Conservation (phyloP, 768 basidiomycete genomes). For the Lentinula raphanica region DNA sequence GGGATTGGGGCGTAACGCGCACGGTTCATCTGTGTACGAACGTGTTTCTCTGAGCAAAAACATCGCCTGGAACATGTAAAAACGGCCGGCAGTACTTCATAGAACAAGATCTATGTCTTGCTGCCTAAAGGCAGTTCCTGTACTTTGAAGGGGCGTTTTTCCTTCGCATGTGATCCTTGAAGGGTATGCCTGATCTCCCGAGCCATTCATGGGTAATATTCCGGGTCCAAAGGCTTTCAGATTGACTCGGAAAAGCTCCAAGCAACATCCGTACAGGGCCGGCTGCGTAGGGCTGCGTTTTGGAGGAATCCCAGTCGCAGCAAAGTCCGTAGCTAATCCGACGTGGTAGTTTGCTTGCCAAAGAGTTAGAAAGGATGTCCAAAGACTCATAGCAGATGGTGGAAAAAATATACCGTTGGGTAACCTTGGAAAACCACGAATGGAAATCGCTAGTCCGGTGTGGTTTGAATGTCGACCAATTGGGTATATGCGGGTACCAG, state of each 20-base stretch:
- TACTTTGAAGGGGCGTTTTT: background rate
- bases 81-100: background rate
- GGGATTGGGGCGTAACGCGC: background rate
- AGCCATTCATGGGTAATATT: background rate
- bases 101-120: background rate
- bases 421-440: background rate
- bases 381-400: background rate
- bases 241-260: background rate
- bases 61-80: background rate
- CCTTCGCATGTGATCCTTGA: background rate
- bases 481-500: background rate
- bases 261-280: background rate
- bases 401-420: too few relatives aligned
- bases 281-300: background rate
- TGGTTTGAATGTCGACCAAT: background rate
- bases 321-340: background rate
- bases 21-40: background rate
- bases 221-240: background rate
- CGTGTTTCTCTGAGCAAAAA: background rate
- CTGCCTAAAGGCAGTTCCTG: background rate
- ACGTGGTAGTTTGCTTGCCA: background rate
- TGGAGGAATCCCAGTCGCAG: background rate
- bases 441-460: background rate
- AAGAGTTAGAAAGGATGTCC: background rate
- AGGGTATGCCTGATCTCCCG: background rate